Evolutionary conservation across 2,329 filamentous ascomycete genomes (phyloP).

Genomic region (Pestalotiopsis sp.): DNA sequence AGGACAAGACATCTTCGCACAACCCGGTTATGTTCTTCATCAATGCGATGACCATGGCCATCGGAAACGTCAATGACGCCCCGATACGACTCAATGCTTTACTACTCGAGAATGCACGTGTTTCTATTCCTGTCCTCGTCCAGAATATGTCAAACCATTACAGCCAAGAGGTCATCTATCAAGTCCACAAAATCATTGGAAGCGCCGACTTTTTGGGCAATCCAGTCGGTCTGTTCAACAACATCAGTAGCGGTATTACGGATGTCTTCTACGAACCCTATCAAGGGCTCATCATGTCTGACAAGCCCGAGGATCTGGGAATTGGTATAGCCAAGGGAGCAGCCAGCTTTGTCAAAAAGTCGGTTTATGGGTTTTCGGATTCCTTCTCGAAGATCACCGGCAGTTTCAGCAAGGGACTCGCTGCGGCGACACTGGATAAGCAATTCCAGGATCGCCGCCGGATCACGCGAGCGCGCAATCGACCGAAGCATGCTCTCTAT

Average conservation of each 20-base stretch:
- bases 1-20: slow-evolving; percentile 85
- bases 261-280: slow-evolving; percentile 99
- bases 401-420: slow-evolving; percentile 93
- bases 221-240: slow-evolving; percentile 96
- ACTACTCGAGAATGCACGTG: slow-evolving; percentile 90
- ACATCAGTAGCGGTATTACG: slow-evolving; percentile 92
- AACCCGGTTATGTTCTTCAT: slow-evolving; percentile 99
- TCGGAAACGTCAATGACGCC: slow-evolving; percentile 98
- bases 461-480: slow-evolving; percentile 88
- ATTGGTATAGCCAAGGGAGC: slow-evolving; percentile 95
- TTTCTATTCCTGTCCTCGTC: slow-evolving; percentile 80
- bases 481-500: slow-evolving; percentile 95
- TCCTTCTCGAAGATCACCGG: slow-evolving; percentile 98
- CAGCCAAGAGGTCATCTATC: slow-evolving; percentile 91
- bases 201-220: slow-evolving; percentile 98
- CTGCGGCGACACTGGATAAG: slow-evolving; percentile 94
- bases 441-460: slow-evolving; percentile 96
- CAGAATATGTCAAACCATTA: slow-evolving; percentile 93
- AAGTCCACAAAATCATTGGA: slow-evolving; percentile 95
- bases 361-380: slow-evolving; percentile 94
- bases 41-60: slow-evolving; percentile 98
- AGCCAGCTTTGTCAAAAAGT: slow-evolving; percentile 97
- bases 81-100: slow-evolving; percentile 91
- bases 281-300: slow-evolving; percentile 94
- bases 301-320: slow-evolving; percentile 91